A percentile compares a stretch with the other conserved stretches of the same genome.
phyloP scores from a whole-genome alignment of 2,329 filamentous ascomycete genomes.

The Cadophora sp. region DNA sequence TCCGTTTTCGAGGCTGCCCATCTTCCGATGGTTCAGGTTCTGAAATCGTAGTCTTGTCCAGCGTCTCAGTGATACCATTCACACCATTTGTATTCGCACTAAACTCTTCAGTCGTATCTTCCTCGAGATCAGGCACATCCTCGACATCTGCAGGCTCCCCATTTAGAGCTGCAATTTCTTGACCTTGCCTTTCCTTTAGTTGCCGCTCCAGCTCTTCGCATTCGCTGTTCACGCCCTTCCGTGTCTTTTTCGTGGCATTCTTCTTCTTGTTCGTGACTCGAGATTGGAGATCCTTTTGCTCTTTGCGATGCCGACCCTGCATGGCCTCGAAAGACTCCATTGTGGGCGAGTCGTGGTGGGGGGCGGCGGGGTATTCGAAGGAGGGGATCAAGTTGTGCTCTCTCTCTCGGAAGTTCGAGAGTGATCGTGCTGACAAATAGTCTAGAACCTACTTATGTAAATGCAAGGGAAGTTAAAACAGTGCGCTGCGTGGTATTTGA shows the following conservation, averaged over 20 bases:
- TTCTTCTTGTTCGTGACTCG: slow-evolving; percentile 96
- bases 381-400: neutral
- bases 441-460: neutral
- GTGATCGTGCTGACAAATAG: too few relatives aligned
- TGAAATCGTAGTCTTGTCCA: slow-evolving; percentile 37
- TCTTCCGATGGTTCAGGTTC: slow-evolving; percentile 35
- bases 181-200: slow-evolving; percentile 70
- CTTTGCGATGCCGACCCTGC: slow-evolving; percentile 82
- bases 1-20: slow-evolving; percentile 68
- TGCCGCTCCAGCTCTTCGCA: slow-evolving; percentile 74
- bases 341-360: slow-evolving; percentile 8
- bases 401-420: neutral
- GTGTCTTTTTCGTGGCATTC: slow-evolving; percentile 87
- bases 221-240: slow-evolving; percentile 77
- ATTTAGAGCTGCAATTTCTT: slow-evolving; percentile 51
- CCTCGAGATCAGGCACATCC: slow-evolving; percentile 16
- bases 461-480: neutral
- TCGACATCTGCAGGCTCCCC: slow-evolving; percentile 15
- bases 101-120: slow-evolving; percentile 6
- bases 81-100: slow-evolving; percentile 29
- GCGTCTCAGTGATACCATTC: slow-evolving; percentile 31
- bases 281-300: slow-evolving; percentile 84
- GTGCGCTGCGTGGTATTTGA: neutral
- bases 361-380: slow-evolving; percentile 14
- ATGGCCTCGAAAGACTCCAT: slow-evolving; percentile 74